Conservation (phyloP, 345 rosid genomes). For the Rhizophora apiculata region DNA sequence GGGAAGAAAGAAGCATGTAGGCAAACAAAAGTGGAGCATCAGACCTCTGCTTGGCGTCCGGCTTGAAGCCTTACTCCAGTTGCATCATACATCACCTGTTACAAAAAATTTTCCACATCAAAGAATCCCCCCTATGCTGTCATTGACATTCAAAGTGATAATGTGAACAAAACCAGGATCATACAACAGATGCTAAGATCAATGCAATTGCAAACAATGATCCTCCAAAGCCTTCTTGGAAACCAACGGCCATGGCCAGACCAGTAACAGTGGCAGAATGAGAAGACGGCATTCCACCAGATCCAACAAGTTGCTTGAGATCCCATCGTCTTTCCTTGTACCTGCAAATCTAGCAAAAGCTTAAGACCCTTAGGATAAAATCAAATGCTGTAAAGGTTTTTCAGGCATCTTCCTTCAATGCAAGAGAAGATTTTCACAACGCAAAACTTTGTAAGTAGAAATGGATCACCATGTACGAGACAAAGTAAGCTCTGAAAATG, state of each 20-base stretch:
- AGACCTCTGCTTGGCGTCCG: constrained; percentile 92
- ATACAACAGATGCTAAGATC: constrained; percentile 68
- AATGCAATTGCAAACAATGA: constrained; percentile 56
- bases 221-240: constrained; percentile 75
- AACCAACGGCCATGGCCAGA: constrained; percentile 62
- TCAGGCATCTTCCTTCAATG: too few relatives aligned
- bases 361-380: constrained; percentile 36
- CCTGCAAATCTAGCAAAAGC: constrained; percentile 52
- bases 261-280: constrained; percentile 85
- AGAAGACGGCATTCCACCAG: constrained; percentile 97
- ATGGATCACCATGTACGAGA: neutral
- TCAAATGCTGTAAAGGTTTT: neutral
- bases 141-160: neutral
- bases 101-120: constrained; percentile 8
- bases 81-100: constrained; percentile 89
- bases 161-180: constrained; percentile 17
- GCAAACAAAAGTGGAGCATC: constrained; percentile 10
- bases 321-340: constrained; percentile 71
- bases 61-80: constrained; percentile 88
- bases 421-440: neutral
- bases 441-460: neutral
- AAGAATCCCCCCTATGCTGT: neutral
- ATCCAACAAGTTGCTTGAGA: constrained; percentile 66
- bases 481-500: too few relatives aligned
- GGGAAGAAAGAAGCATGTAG: neutral